These are phyloP conservation scores for Crithidia fasciculata DNA, from an alignment of 208 protist species.

Conservation along the genomic window DNA sequence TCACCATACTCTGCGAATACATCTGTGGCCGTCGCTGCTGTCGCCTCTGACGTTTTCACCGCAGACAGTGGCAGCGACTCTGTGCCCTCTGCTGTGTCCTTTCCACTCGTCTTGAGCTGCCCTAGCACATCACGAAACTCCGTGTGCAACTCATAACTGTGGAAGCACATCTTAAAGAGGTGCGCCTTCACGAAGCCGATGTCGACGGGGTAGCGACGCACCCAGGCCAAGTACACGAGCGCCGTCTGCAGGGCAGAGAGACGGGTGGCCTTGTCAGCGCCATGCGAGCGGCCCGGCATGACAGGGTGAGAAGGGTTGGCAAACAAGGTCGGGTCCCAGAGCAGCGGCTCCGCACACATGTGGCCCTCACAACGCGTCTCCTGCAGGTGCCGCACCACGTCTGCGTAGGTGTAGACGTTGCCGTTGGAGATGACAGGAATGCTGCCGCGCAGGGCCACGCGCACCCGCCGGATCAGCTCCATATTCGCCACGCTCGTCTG, in stretches of 20 bases:
- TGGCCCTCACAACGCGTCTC: constrained; percentile 73
- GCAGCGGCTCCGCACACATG: constrained; percentile 90
- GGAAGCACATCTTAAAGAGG: constrained; percentile 89
- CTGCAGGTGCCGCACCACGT: constrained; percentile 58
- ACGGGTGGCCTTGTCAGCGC: constrained; percentile 47
- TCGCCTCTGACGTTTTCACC: constrained; percentile 2
- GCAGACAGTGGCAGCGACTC: not conserved
- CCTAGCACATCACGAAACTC: constrained; percentile 48
- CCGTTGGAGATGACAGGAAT: constrained; percentile 92
- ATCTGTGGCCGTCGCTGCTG: not conserved
- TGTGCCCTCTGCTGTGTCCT: not conserved
- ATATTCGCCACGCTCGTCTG: constrained; percentile 71
- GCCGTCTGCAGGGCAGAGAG: constrained; percentile 59
- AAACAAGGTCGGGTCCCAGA: constrained; percentile 88
- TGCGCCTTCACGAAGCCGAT: constrained; percentile 85
- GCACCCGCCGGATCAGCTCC: constrained; percentile 64
- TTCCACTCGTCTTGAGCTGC: constrained; percentile 33
- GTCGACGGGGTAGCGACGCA: constrained; percentile 60
- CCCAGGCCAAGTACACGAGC: constrained; percentile 59
- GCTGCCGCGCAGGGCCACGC: constrained; percentile 38
- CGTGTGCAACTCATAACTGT: constrained; percentile 77
- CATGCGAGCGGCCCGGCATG: constrained; percentile 32
- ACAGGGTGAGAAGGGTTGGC: constrained; percentile 42
- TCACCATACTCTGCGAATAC: not conserved
- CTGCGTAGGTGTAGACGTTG: constrained; percentile 76